Evolutionary conservation across 495 filamentous ascomycete species (phyloP), one percentile per base, ranked within the genome.

Genomic region (Lineolata rhizophorae): DNA sequence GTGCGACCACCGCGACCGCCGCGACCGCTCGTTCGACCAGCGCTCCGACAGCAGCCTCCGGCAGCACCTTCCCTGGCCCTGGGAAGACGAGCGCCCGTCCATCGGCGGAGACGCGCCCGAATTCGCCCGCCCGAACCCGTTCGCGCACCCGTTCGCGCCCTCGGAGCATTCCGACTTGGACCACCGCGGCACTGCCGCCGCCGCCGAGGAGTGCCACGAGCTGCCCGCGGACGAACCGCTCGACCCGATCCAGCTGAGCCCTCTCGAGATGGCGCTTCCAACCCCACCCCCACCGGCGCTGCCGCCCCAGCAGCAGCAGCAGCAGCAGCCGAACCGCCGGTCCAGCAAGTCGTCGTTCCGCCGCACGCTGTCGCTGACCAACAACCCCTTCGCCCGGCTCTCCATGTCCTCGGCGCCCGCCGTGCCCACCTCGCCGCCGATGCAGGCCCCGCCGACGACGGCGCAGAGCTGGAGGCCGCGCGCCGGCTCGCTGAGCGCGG

Each of bases 1-100:
- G 19, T 52, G 62, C 13, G 58, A 68, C 12, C 69, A 79, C 30
- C 54, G 74, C 22, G 75, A 83, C 58, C 64, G 72, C 29, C 62
- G 74, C 25, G 73, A 80, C 60, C 65, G 75, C 53, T 68, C 65
- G 11, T 51, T 74, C 13, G 65, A 57, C 46, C 61, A 58, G 39
- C 47, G 19, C 31, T 63, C 26, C 59, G 58, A 18, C 38, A 39
- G 15, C 32, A 37, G 26, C 34, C 25, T 32, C 31, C 29, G 24
- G 30, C 31, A 25, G 22, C 22, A 6, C 22, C 6, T 6, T 6
- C 22, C 22, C 22, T 6, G n/a, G 22, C 22, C 6, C 22, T n/a
- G 22, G 6, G 5, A 6, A 5, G 15, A 19, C 19, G 16, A 32
- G 18, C 22, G 22, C 15, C 5, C 19, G 10, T 19, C 30, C 8